Conservation (phyloP, 768 basidiomycete species). For the Mycena crocata region DNA sequence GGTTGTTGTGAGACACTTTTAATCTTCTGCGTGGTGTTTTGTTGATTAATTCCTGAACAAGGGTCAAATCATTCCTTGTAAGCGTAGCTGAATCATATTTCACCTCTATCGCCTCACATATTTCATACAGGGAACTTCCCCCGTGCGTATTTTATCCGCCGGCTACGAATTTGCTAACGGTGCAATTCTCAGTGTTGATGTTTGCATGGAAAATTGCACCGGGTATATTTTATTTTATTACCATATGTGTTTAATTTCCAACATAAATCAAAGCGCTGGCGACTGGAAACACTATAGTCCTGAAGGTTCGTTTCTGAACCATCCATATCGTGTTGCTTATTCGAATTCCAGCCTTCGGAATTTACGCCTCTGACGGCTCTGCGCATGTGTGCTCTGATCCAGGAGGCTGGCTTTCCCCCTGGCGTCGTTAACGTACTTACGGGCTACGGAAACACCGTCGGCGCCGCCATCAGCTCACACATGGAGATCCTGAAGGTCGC, state of each 20-base stretch:
- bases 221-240: slow-evolving; percentile 47
- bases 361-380: slow-evolving; percentile 81
- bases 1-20: slow-evolving; percentile 46
- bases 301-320: slow-evolving; percentile 56
- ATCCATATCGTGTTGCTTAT: background rate
- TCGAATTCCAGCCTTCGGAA: slow-evolving; percentile 71
- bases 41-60: background rate
- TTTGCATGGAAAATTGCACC: slow-evolving; percentile 83
- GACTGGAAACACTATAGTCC: slow-evolving; percentile 80
- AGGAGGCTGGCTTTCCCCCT: slow-evolving; percentile 82
- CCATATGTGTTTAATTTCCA: background rate
- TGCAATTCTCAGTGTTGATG: slow-evolving; percentile 67
- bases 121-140: slow-evolving; percentile 71
- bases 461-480: slow-evolving; percentile 78
- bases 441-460: slow-evolving; percentile 78
- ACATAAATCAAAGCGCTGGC: slow-evolving; percentile 69
- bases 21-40: background rate
- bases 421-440: slow-evolving; percentile 84
- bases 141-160: slow-evolving; percentile 41
- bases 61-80: slow-evolving; percentile 47
- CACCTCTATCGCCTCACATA: too few species aligned
- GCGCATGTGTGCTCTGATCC: slow-evolving; percentile 63
- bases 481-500: slow-evolving; percentile 79
- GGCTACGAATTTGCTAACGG: slow-evolving; percentile 13
- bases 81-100: background rate